Evolutionary conservation across 768 basidiomycete genomes (phyloP).

Genomic region (Coprinopsis strossmayeri): DNA sequence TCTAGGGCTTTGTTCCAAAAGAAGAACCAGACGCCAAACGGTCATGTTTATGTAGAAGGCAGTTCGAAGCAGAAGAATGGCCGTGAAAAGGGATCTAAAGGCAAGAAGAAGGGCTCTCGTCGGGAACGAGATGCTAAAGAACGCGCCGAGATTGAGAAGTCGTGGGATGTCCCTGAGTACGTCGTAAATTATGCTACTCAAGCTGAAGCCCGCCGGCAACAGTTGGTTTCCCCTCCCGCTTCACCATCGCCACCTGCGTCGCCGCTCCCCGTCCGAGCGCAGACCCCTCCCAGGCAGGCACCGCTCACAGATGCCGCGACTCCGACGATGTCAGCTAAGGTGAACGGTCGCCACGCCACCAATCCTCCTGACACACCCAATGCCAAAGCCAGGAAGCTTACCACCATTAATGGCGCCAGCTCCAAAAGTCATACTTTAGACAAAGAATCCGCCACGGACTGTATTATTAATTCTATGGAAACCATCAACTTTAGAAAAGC

Average conservation of each 20-base stretch:
- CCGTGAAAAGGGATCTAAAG: background rate
- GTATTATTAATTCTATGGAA: conserved; percentile 5
- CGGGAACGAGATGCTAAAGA: conserved; percentile 26
- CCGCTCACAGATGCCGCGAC: background rate
- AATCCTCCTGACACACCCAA: conserved; percentile 16
- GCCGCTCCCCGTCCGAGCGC: conserved; percentile 5
- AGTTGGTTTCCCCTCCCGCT: conserved; percentile 14
- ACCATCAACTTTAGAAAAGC: conserved; percentile 15
- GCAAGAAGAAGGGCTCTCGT: background rate
- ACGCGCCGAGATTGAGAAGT: conserved; percentile 48
- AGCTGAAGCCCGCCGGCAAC: conserved; percentile 6
- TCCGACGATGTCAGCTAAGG: conserved; percentile 5
- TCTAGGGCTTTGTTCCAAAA: conserved; percentile 27
- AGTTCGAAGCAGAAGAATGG: conserved; percentile 22
- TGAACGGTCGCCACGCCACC: conserved; percentile 19
- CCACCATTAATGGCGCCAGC: conserved; percentile 21
- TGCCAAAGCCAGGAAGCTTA: conserved; percentile 14
- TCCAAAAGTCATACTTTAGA: conserved; percentile 15
- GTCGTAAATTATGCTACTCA: conserved; percentile 8
- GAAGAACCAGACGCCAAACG: conserved; percentile 10
- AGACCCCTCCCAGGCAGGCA: conserved; percentile 1
- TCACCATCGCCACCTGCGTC: conserved; percentile 20
- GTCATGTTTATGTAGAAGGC: conserved; percentile 5
- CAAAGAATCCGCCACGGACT: conserved; percentile 7
- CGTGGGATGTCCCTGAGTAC: conserved; percentile 50